Evolutionary conservation across 2,329 filamentous ascomycete genomes (phyloP), one percentile per base, ranked within the genome.

Genomic region (Claviceps monticola): DNA sequence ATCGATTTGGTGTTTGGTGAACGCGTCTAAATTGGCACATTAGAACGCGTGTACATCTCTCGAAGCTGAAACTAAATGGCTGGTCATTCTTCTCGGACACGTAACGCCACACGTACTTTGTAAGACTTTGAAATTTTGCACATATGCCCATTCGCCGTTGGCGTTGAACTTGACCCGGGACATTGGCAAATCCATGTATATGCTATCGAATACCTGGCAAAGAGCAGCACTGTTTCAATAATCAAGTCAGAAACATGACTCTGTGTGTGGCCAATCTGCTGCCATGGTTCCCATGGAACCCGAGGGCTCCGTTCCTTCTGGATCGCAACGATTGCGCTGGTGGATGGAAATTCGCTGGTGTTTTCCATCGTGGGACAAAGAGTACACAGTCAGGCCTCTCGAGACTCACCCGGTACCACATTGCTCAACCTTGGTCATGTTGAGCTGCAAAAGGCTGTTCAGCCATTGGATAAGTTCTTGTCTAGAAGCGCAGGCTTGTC

Each of bases 361-460:
- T 11, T 34, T 23, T 36, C 19, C 19, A 34, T 43, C 37, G 37
- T 34, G 47, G 26, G 41, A 52, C 47, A 54, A 57, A 54, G 56
- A 55, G 57, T 53, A 51, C 50, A 52, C 39, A 21, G 11, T 44
- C 8, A 37, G 17, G 47, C 16, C 42, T 11, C n/a, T 19, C 16
- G n/a, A 38, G 45, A 67, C 65, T 63, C 57, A 97, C 91, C 91
- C 93, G 65, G 91, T 97, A 68, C 93, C 93, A 70, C 91, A 97
- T 78, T 98, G 93, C 75, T 98, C 93, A 68, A 98, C 88, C 73
- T 96, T 97, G 63, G 86, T 97, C 63, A 98, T 83, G 74, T 97
- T 98, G 64, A 98, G 84, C 74, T 96, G 89, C 49, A 98, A 83
- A 56, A 98, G 86, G 78, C 87, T 91, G 78, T 98, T 98, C 60